Conservation (phyloP, 139 green algal species). For the Zygnema circumcarinatum region DNA sequence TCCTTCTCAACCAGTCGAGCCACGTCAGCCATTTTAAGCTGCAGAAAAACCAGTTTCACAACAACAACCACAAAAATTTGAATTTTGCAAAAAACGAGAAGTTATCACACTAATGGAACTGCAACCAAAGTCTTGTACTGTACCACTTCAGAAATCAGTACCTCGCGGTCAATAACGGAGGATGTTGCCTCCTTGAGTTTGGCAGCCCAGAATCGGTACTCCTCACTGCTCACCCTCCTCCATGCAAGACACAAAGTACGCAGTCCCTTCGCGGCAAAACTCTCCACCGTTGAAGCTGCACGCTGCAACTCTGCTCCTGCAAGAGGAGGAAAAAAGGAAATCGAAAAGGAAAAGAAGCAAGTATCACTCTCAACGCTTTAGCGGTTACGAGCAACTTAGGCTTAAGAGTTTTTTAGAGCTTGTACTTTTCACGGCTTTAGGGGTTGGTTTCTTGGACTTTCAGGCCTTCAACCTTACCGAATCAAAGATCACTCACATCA, state of each 20-base stretch:
- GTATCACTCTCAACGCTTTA: too few species aligned
- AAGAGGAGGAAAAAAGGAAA: neutral
- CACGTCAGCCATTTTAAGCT: constrained; percentile 67
- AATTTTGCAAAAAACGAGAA: too few species aligned
- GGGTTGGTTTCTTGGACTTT: too few species aligned
- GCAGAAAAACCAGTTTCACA: constrained; percentile 53
- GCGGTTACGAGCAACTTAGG: too few species aligned
- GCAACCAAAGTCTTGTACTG: too few species aligned
- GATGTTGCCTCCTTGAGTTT: neutral
- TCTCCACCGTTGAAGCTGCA: neutral
- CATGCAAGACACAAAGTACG: constrained; percentile 55
- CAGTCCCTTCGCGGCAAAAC: constrained; percentile 45
- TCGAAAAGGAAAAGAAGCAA: too few species aligned
- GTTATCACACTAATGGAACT: too few species aligned
- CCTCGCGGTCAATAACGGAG: constrained; percentile 11
- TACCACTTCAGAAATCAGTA: too few species aligned
- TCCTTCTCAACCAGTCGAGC: constrained; percentile 47
- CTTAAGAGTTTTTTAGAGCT: too few species aligned
- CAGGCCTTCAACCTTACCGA: too few species aligned
- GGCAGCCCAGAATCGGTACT: constrained; percentile 52
- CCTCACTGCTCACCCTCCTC: constrained; percentile 16
- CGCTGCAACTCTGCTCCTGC: constrained; percentile 15
- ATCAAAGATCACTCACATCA: too few species aligned
- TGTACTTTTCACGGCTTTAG: too few species aligned
- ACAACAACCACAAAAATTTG: neutral